Percentiles rank a stretch among this genome's conserved stretches.
phyloP scores from a whole-genome alignment of 257 asterid genomes.

The Gentiana dahurica region DNA sequence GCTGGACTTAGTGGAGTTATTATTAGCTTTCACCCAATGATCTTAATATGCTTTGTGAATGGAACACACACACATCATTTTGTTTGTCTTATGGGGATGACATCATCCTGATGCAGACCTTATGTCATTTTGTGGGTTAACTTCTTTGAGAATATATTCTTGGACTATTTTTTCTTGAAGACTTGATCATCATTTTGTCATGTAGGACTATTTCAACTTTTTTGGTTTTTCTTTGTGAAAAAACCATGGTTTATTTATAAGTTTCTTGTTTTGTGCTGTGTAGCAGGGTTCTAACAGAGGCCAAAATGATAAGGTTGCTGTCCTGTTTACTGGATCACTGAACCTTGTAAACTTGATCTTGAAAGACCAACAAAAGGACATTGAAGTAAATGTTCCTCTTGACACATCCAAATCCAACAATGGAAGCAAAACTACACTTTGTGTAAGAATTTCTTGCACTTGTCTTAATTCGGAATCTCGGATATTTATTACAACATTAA shows the following conservation, averaged over 20 bases:
- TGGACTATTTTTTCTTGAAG: constrained; percentile 1
- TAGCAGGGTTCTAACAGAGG: constrained; percentile 34
- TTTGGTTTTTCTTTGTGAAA: too few relatives aligned
- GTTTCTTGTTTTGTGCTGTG: not conserved
- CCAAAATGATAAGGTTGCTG: constrained; percentile 27
- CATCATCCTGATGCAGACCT: constrained; percentile 7
- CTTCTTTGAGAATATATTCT: not conserved
- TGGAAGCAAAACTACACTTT: constrained; percentile 20
- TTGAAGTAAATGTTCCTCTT: constrained; percentile 38
- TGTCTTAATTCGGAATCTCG: too few relatives aligned
- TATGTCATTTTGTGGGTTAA: not conserved
- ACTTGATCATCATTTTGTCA: not conserved
- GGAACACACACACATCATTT: constrained; percentile 8
- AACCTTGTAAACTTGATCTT: constrained; percentile 48
- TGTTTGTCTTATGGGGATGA: constrained; percentile 13
- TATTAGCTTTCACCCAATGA: constrained; percentile 9
- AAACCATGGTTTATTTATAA: too few relatives aligned
- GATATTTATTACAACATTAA: too few relatives aligned
- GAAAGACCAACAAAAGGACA: constrained; percentile 19
- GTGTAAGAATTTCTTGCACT: constrained; percentile 29
- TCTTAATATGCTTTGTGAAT: not conserved
- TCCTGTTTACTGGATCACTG: constrained; percentile 32
- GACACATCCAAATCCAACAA: constrained; percentile 8
- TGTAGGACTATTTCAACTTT: not conserved
- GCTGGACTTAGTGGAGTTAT: constrained; percentile 8